These are phyloP conservation scores for Coffea canephora DNA, from an alignment of 257 asterid species.

Conservation along the genomic window DNA sequence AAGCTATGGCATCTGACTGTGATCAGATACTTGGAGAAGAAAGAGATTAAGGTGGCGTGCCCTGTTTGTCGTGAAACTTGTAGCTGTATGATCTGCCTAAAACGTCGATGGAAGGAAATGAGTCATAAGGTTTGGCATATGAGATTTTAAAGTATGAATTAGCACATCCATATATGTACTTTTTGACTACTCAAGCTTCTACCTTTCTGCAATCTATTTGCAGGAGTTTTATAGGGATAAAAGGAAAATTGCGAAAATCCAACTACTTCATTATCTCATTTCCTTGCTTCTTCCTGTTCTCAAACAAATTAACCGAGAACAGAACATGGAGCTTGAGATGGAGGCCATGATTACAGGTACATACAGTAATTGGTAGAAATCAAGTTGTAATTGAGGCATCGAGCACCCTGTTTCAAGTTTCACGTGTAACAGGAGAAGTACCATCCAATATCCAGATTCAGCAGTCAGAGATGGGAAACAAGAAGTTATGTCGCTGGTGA, in stretches of 20 bases:
- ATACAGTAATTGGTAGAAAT: background rate
- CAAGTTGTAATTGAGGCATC: no score
- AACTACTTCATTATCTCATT: slow-evolving; percentile 67
- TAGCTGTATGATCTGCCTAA: slow-evolving; percentile 67
- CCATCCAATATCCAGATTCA: slow-evolving; percentile 51
- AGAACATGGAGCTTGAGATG: slow-evolving; percentile 59
- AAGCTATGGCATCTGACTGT: slow-evolving; percentile 22
- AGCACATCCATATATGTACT: slow-evolving; percentile 1
- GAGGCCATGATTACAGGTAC: slow-evolving; percentile 76
- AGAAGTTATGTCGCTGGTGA: slow-evolving; percentile 61
- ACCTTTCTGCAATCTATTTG: slow-evolving; percentile 20
- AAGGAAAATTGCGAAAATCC: slow-evolving; percentile 51
- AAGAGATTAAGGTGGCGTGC: slow-evolving; percentile 66
- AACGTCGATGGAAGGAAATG: slow-evolving; percentile 34
- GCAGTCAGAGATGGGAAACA: slow-evolving; percentile 40
- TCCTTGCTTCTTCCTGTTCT: slow-evolving; percentile 77
- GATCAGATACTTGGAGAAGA: slow-evolving; percentile 62
- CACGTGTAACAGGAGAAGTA: slow-evolving; percentile 51
- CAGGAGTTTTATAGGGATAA: slow-evolving; percentile 59
- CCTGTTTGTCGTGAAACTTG: slow-evolving; percentile 84
- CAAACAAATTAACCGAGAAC: slow-evolving; percentile 62
- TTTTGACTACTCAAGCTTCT: slow-evolving; percentile 26
- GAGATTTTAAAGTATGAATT: slow-evolving; percentile 16
- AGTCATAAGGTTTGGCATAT: slow-evolving; percentile 58
- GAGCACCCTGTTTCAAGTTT: slow-evolving; percentile 7